These are phyloP conservation scores for Leccinum subtestaceum DNA, from an alignment of 768 basidiomycete species.

Conservation along the genomic window DNA sequence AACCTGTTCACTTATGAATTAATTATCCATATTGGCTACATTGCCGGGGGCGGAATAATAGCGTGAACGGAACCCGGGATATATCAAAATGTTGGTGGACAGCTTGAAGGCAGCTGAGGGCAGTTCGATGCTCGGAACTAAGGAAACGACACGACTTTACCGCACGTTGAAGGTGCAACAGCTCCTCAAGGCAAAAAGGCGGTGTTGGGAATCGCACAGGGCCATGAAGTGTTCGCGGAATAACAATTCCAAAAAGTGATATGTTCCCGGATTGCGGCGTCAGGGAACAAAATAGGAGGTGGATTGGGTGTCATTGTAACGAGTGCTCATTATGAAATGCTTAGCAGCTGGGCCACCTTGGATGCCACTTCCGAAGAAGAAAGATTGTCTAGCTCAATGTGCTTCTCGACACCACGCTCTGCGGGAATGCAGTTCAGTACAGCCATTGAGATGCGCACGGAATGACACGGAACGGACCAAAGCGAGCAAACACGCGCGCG, in stretches of 20 bases:
- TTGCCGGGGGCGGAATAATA: background rate
- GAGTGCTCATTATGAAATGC: slow-evolving; percentile 19
- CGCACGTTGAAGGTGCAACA: slow-evolving; percentile 11
- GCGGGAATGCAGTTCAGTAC: slow-evolving; percentile 16
- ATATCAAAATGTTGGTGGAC: background rate
- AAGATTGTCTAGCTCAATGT: slow-evolving; percentile 77
- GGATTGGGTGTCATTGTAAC: slow-evolving; percentile 8
- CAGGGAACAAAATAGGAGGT: background rate
- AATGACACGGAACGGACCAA: slow-evolving; percentile 54
- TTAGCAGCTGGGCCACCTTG: slow-evolving; percentile 64
- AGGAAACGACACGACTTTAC: slow-evolving; percentile 19
- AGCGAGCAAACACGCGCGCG: slow-evolving; percentile 80
- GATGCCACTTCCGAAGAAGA: slow-evolving; percentile 68
- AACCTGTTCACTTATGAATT: background rate
- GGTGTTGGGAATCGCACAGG: slow-evolving; percentile 10
- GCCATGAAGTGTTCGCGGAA: background rate
- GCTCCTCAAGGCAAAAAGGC: slow-evolving; percentile 22
- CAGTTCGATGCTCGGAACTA: slow-evolving; percentile 6
- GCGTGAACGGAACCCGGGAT: background rate
- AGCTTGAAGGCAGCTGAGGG: slow-evolving; percentile 2
- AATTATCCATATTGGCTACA: background rate
- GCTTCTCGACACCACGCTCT: slow-evolving; percentile 81
- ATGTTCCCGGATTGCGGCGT: background rate
- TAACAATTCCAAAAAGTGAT: background rate
- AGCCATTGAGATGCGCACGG: slow-evolving; percentile 10